Base-by-base conservation (phyloP, 192 early-diverging fungal species). In the Coemansia sp. region DNA sequence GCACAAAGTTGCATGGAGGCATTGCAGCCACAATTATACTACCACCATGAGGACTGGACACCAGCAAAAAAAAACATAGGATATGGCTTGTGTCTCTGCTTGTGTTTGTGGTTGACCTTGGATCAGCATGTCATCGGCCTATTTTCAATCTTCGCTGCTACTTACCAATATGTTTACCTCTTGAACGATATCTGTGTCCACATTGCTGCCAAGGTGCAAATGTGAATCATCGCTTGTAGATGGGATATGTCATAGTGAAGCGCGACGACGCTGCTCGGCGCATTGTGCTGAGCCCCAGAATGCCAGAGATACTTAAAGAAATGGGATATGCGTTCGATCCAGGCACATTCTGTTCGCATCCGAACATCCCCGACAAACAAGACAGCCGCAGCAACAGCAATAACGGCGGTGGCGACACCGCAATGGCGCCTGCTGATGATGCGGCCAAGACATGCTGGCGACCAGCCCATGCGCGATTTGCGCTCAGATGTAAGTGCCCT, bases 391-490 rank as follows among this genome's bases (percentile, higher is more conserved):
- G 25, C 7, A 52, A 23, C 39, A 50, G 52, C 62, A 5, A 22
- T 21, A 52, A 23, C 39, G 32, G 52, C 62, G 2, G 31, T 21
- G 46, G 63, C 23, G 22, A 17, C 53, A 61, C 60, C 4, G 31
- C 61, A 42, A 24, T 36, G 17, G 5, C 54, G 53, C 63, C 68
- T 27, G 46, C 57, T 5, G 67, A 72, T 5, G 74, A 61, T 24
- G 70, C 70, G 9, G 32, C 56, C 42, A 57, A 60, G 29, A 82
- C 79, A 9, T 67, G 58, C 74, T 82, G 79, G 79, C 74, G 71
- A 3, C 67, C 79, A 17, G 79, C 74, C 61, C 79, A 82, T 63
- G 79, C 79, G 55, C 70, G 74, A 21, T 82, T 82, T 59, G 79
- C 79, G 14, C 31, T 82, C 59, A 54, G 79, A 64, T 82, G 79